phyloP scores from a whole-genome alignment of 1,284 basidiomycete genomes.

The Tylopilus sp. region DNA sequence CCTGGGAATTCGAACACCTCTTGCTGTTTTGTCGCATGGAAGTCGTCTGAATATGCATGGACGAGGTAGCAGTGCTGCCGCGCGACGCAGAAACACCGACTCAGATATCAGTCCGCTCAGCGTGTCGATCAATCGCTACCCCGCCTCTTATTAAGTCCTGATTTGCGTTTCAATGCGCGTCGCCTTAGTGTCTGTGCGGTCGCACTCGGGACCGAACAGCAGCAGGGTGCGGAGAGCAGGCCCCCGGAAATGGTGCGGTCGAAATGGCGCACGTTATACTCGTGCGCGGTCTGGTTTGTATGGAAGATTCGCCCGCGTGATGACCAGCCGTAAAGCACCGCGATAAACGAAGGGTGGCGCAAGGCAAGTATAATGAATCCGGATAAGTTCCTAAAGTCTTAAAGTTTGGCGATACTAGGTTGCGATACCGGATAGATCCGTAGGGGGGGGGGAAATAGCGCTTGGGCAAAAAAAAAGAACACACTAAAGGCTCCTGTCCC shows the following conservation, averaged over 20 bases:
- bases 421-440: background rate
- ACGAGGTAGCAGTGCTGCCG: background rate
- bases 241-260: no score
- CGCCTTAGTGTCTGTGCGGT: background rate
- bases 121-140: background rate
- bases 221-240: background rate
- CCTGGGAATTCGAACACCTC: background rate
- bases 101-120: conserved; percentile 18
- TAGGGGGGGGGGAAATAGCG: background rate
- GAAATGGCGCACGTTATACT: background rate
- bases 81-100: background rate
- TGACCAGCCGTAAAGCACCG: background rate
- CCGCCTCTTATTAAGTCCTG: conserved; percentile 6
- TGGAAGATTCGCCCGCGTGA: background rate
- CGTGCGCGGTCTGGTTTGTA: background rate
- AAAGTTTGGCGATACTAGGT: background rate
- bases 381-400: background rate
- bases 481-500: background rate
- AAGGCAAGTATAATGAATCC: background rate
- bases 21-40: background rate
- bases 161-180: conserved; percentile 9
- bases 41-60: background rate
- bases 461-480: no score
- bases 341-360: conserved; percentile 1
- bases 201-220: conserved; percentile 11